Evolutionary conservation across 192 early-diverging fungal species (phyloP), one percentile per base, ranked within the genome.

Genomic region (Coemansia sp.): DNA sequence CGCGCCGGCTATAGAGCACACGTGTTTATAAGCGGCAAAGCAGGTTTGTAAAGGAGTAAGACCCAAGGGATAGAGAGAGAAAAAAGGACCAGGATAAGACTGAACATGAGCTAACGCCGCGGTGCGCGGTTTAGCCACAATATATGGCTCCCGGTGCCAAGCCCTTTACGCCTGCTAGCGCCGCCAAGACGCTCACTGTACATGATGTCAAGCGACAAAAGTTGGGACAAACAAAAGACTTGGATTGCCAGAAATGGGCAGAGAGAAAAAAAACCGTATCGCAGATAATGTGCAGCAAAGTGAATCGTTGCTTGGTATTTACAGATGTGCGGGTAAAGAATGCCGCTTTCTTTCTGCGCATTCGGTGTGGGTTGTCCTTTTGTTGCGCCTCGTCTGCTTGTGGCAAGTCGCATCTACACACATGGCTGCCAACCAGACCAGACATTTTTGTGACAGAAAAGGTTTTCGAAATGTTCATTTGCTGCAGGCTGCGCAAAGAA

Each of bases 191-290:
- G 33, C 16, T 11, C 24, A 8, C 16, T 42, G 35, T 4, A 14
- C 33, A 56, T 19, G 7, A 35, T 42, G 24, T 56, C 38, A 42
- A 56, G 54, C 38, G 54, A 56, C 35, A 56, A 56, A 52, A 40
- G 16, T 23, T 6, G 35, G n/a, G 18, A 9, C 28, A 55, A 55
- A 25, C 23, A 40, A 55, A 18, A 18, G 38, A 28, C n/a, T 30
- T 27, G 35, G 35, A 38, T n/a, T 16, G 48, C 48, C 48, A 24
- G 48, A 50, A 50, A 50, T 50, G 48, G 48, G 11, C 25, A 28
- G 22, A n/a, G 24, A 12, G 8, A 56, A 42, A 27, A 38, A n/a
- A 14, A 19, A 21, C 43, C 14, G 43, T 29, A 28, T 50, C 22
- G 48, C 12, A 14, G 27, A 56, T 56, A 56, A 56, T 40, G 21